Conservation (phyloP, 2,329 filamentous ascomycete genomes). For the Aspergillus proliferans region DNA sequence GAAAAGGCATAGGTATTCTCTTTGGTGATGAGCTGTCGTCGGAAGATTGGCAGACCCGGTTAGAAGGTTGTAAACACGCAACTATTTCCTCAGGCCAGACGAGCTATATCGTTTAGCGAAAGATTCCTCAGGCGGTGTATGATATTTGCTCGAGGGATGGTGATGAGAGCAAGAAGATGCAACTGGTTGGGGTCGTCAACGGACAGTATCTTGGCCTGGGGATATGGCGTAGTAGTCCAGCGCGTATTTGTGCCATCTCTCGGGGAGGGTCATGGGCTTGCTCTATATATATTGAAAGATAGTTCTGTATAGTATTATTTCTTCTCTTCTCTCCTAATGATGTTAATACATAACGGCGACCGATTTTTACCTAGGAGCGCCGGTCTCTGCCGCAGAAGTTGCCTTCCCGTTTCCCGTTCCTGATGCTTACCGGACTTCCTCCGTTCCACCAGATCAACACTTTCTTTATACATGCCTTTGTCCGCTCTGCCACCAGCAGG, state of each 20-base stretch:
- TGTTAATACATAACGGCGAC: too few relatives aligned
- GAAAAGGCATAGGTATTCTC: not conserved
- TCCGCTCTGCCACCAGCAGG: too few relatives aligned
- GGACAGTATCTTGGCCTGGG: conserved; percentile 14
- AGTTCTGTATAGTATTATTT: too few relatives aligned
- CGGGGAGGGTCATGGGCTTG: not conserved
- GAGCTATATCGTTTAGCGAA: not conserved
- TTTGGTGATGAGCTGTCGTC: not conserved
- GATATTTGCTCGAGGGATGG: not conserved
- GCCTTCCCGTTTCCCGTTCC: too few relatives aligned
- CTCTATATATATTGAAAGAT: not conserved
- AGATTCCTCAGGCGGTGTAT: not conserved
- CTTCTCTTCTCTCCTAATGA: too few relatives aligned
- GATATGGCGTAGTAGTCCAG: conserved; percentile 14
- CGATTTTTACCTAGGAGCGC: too few relatives aligned
- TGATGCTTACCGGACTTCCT: too few relatives aligned
- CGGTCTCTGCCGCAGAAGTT: too few relatives aligned
- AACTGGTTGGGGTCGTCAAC: conserved; percentile 13
- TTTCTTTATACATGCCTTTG: too few relatives aligned
- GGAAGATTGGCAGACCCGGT: not conserved
- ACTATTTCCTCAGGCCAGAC: not conserved
- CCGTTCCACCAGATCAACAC: too few relatives aligned
- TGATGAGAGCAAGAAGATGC: not conserved
- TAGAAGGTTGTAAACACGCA: not conserved
- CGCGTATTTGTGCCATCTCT: conserved; percentile 4